Conservation (phyloP, 306 rosid genomes). For the Fragaria nilgerrensis region DNA sequence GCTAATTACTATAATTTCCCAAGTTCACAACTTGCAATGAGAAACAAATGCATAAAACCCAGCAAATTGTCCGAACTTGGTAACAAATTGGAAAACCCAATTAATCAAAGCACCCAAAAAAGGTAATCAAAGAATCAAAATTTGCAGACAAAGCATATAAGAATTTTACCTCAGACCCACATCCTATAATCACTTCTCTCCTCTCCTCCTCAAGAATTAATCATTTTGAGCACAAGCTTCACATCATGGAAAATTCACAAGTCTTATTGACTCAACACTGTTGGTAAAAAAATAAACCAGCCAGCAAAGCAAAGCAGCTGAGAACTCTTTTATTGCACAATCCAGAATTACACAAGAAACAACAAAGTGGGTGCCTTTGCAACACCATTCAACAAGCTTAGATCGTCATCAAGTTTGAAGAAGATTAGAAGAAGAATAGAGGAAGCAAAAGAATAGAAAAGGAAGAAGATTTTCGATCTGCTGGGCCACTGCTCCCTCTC, state of each 20-base stretch:
- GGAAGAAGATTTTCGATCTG: constrained; percentile 82
- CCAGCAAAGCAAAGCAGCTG: constrained; percentile 34
- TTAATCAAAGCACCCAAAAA: constrained; percentile 31
- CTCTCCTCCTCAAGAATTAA: constrained; percentile 41
- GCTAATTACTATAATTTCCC: background rate
- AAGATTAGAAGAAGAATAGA: constrained; percentile 33
- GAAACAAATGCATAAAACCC: constrained; percentile 31
- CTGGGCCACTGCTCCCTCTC: constrained; percentile 79
- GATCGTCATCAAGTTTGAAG: constrained; percentile 70
- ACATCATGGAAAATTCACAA: constrained; percentile 36
- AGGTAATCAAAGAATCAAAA: constrained; percentile 28
- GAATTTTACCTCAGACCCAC: constrained; percentile 84
- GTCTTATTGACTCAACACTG: constrained; percentile 32
- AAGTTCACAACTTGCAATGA: constrained; percentile 30
- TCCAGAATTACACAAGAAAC: constrained; percentile 36
- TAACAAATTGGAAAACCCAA: constrained; percentile 28
- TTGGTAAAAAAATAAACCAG: background rate
- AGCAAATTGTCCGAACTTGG: constrained; percentile 21
- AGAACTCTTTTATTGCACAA: constrained; percentile 13
- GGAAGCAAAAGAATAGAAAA: constrained; percentile 1
- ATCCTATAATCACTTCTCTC: constrained; percentile 43
- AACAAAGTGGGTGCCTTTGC: constrained; percentile 48
- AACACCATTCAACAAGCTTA: constrained; percentile 69
- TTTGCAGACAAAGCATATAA: constrained; percentile 25
- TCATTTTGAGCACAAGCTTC: constrained; percentile 42